Conservation (phyloP, 306 rosid genomes). For the Lathyrus aphaca region DNA sequence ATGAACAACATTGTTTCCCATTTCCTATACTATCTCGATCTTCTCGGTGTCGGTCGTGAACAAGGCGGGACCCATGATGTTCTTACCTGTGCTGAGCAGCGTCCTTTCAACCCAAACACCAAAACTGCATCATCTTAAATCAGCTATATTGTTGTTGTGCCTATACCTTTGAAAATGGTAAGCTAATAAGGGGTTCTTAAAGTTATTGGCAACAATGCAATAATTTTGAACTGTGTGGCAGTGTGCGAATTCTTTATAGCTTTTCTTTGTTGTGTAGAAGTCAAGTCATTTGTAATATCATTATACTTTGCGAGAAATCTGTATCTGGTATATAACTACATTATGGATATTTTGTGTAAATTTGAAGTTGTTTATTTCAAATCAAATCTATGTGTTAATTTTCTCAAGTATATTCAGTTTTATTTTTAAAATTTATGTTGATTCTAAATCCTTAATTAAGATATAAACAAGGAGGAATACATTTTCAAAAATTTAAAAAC, state of each 20-base stretch:
- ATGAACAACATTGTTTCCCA: slow-evolving; percentile 87
- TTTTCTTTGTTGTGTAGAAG: slow-evolving; percentile 37
- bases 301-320: slow-evolving; percentile 33
- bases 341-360: slow-evolving; percentile 40
- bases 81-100: slow-evolving; percentile 79
- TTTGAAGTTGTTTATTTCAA: slow-evolving; percentile 22
- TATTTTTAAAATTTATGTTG: too few species aligned
- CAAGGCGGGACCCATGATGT: slow-evolving; percentile 65
- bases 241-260: slow-evolving; percentile 54
- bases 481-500: too few species aligned
- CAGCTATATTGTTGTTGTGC: slow-evolving; percentile 43
- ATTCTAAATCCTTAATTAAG: too few species aligned
- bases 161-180: slow-evolving; percentile 40
- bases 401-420: too few species aligned
- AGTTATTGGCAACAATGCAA: slow-evolving; percentile 46
- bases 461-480: too few species aligned
- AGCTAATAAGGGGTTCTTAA: slow-evolving; percentile 55
- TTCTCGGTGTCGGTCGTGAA: slow-evolving; percentile 78
- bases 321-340: slow-evolving; percentile 47
- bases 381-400: background rate
- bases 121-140: slow-evolving; percentile 61
- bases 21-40: slow-evolving; percentile 75
- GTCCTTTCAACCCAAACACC: slow-evolving; percentile 68
- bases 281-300: slow-evolving; percentile 43
- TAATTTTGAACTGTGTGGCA: slow-evolving; percentile 43